These are phyloP conservation scores for Venturia carpophila DNA, from an alignment of 2,329 filamentous ascomycete genomes.

Conservation along the genomic window DNA sequence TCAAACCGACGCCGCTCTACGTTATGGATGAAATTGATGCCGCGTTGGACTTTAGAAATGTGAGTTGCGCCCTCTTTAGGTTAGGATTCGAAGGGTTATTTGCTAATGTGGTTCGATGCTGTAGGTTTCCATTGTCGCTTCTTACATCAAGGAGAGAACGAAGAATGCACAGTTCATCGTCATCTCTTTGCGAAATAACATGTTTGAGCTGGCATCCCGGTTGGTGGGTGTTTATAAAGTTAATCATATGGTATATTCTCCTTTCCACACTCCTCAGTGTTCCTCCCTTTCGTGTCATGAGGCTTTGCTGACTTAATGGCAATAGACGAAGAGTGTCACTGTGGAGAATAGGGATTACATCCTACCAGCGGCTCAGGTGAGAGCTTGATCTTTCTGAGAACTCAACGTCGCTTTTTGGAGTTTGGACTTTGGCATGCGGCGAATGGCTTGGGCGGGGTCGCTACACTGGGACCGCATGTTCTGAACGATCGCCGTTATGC, in stretches of 20 bases:
- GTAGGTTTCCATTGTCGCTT: slow-evolving; percentile 75
- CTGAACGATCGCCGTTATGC: not conserved
- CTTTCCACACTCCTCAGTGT: not conserved
- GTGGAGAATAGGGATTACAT: slow-evolving; percentile 46
- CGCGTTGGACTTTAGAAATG: slow-evolving; percentile 93
- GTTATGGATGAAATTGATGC: slow-evolving; percentile 99
- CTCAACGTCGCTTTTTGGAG: not conserved
- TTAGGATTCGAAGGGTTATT: slow-evolving; percentile 41
- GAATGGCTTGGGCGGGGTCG: not conserved
- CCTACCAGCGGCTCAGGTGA: not conserved
- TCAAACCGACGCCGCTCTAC: slow-evolving; percentile 93
- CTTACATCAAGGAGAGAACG: slow-evolving; percentile 97
- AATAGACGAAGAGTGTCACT: slow-evolving; percentile 45
- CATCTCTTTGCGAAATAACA: slow-evolving; percentile 96
- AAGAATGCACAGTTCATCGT: slow-evolving; percentile 99
- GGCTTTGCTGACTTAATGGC: slow-evolving; percentile 21
- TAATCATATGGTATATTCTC: slow-evolving; percentile 69
- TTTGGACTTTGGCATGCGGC: not conserved
- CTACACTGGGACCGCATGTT: not conserved
- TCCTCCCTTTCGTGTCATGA: slow-evolving; percentile 14
- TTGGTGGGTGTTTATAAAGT: slow-evolving; percentile 99
- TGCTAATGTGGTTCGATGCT: slow-evolving; percentile 32
- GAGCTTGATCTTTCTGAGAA: not conserved
- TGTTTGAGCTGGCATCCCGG: slow-evolving; percentile 96
- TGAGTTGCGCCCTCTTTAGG: slow-evolving; percentile 31